phyloP scores from a whole-genome alignment of 495 filamentous ascomycete species.

The Hyphodiscus hymeniophilus region DNA sequence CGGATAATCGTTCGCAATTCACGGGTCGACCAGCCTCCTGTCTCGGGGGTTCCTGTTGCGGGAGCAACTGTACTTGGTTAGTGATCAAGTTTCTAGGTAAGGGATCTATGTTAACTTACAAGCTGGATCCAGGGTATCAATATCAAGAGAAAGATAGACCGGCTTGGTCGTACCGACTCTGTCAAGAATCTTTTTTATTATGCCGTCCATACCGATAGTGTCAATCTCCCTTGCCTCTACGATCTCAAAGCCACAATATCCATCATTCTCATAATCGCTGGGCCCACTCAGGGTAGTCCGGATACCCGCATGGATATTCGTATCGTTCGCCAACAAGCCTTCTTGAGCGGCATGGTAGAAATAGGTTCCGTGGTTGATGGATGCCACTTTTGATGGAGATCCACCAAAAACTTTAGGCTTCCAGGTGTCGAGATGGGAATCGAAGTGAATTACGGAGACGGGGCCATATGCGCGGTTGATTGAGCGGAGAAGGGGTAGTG shows the following conservation, averaged over 20 bases:
- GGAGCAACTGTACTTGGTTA: slow-evolving; percentile 47
- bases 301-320: slow-evolving; percentile 73
- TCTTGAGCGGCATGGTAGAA: slow-evolving; percentile 69
- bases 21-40: slow-evolving; percentile 68
- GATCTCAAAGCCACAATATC: slow-evolving; percentile 70
- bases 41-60: slow-evolving; percentile 70
- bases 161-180: slow-evolving; percentile 58
- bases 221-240: slow-evolving; percentile 73
- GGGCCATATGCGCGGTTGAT: slow-evolving; percentile 58
- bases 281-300: slow-evolving; percentile 66
- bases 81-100: no score
- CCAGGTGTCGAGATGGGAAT: slow-evolving; percentile 54
- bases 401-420: slow-evolving; percentile 55
- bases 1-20: slow-evolving; percentile 65
- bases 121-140: slow-evolving; percentile 71
- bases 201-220: slow-evolving; percentile 59
- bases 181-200: slow-evolving; percentile 64
- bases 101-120: no score
- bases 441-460: slow-evolving; percentile 59
- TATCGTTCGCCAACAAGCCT: slow-evolving; percentile 65
- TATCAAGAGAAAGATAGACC: slow-evolving; percentile 70
- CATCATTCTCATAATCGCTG: slow-evolving; percentile 70
- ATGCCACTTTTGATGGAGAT: slow-evolving; percentile 53
- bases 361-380: slow-evolving; percentile 72
- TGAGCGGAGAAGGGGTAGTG: slow-evolving; percentile 51